Conservation (phyloP, 2,329 filamentous ascomycete species). For the Monosporascus sp. region DNA sequence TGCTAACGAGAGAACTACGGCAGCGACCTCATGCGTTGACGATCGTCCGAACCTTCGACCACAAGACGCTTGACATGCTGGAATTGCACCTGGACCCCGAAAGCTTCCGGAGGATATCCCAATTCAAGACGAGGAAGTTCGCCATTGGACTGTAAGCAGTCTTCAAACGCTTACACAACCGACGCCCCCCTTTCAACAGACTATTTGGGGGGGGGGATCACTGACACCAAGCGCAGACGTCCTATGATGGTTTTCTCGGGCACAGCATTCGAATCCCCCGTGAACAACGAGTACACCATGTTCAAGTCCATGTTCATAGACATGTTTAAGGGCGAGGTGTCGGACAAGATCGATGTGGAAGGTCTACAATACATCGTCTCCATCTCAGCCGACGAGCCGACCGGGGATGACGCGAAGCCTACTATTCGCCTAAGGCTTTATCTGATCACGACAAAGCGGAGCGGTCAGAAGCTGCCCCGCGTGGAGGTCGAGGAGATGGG, state of each 20-base stretch:
- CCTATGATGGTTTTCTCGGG: conserved; percentile 91
- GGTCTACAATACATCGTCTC: conserved; percentile 88
- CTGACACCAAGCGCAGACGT: conserved; percentile 35
- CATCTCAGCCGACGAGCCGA: conserved; percentile 66
- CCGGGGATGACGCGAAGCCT: conserved; percentile 44
- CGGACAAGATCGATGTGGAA: conserved; percentile 85
- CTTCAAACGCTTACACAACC: background rate
- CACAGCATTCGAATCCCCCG: conserved; percentile 78
- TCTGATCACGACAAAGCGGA: conserved; percentile 78
- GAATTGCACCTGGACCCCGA: conserved; percentile 79
- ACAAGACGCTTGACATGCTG: conserved; percentile 90
- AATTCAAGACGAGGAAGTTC: conserved; percentile 73
- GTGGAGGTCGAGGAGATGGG: conserved; percentile 96
- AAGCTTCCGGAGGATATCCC: conserved; percentile 61
- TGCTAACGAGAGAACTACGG: conserved; percentile 57
- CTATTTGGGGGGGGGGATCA: too few relatives aligned
- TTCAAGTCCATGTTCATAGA: conserved; percentile 85
- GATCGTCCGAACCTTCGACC: conserved; percentile 73
- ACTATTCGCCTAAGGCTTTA: conserved; percentile 71
- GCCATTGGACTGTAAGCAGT: conserved; percentile 60
- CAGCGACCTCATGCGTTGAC: conserved; percentile 92
- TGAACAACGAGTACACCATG: conserved; percentile 72
- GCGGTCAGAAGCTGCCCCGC: conserved; percentile 78
- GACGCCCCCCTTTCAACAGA: background rate
- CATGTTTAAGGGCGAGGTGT: conserved; percentile 78